These are phyloP conservation scores for Chlorella sp. DNA, from an alignment of 139 green algal species.

Conservation along the genomic window DNA sequence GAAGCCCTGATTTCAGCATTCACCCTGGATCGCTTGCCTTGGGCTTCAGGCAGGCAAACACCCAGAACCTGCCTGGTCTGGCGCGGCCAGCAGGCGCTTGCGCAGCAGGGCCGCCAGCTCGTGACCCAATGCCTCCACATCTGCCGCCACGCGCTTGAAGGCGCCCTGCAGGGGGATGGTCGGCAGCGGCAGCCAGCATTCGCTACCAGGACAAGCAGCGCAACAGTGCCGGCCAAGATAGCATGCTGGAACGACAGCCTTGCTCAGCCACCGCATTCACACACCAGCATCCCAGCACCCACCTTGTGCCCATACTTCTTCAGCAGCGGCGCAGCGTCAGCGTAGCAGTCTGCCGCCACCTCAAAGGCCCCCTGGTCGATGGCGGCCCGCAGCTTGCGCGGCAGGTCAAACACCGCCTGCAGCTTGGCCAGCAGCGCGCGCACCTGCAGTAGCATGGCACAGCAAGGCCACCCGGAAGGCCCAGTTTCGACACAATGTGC, in stretches of 20 bases:
- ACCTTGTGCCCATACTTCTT: conserved; percentile 76
- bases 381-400: conserved; percentile 67
- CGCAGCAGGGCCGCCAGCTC: conserved; percentile 56
- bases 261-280: no score
- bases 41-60: no score
- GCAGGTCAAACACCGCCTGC: conserved; percentile 82
- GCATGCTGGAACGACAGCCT: no score
- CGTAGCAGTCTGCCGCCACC: conserved; percentile 76
- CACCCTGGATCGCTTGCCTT: no score
- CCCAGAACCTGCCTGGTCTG: conserved; percentile 47
- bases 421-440: conserved; percentile 85
- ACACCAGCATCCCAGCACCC: no score
- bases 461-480: no score
- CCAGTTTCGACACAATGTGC: no score
- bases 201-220: neutral
- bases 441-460: conserved; percentile 17
- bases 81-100: conserved; percentile 63
- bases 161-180: conserved; percentile 45
- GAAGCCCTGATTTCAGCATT: no score
- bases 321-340: conserved; percentile 78
- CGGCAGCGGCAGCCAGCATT: neutral
- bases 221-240: no score
- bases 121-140: conserved; percentile 64
- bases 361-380: conserved; percentile 74
- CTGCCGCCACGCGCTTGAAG: conserved; percentile 63